A percentile compares a stretch with the other conserved stretches of the same genome.
phyloP scores from a whole-genome alignment of 208 protist genomes.

The Wallacemonas sp. region DNA sequence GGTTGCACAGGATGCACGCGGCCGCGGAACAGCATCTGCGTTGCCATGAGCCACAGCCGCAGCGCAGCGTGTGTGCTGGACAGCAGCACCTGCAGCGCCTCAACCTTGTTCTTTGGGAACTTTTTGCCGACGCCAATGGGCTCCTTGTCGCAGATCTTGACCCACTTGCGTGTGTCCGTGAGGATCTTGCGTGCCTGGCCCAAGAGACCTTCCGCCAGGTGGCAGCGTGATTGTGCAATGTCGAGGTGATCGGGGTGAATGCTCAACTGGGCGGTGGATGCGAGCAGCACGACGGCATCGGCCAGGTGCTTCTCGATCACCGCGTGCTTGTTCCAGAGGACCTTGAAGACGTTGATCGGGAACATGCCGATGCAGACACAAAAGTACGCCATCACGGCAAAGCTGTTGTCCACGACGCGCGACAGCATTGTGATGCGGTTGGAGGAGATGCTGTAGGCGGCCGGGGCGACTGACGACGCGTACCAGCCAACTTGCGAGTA shows the following conservation, averaged over 20 bases:
- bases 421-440: slow-evolving; percentile 20
- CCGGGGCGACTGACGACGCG: slow-evolving; percentile 17
- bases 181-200: slow-evolving; percentile 2
- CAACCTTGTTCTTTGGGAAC: slow-evolving; percentile 14
- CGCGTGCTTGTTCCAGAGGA: slow-evolving; percentile 35
- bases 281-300: slow-evolving; percentile 22
- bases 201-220: slow-evolving; percentile 2
- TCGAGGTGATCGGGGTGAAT: slow-evolving; percentile 12
- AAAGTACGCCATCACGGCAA: slow-evolving; percentile 42
- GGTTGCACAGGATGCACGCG: slow-evolving; percentile 24
- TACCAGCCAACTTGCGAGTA: slow-evolving; percentile 31
- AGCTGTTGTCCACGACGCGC: slow-evolving; percentile 29
- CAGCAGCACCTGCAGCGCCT: slow-evolving; percentile 13
- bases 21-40: slow-evolving; percentile 43
- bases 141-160: slow-evolving; percentile 14
- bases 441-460: slow-evolving; percentile 14
- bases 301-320: slow-evolving; percentile 21
- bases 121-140: slow-evolving; percentile 4
- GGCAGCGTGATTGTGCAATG: slow-evolving; percentile 3
- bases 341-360: slow-evolving; percentile 33
- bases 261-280: slow-evolving; percentile 13
- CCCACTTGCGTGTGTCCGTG: slow-evolving; percentile 13
- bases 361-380: slow-evolving; percentile 35
- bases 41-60: slow-evolving; percentile 47
- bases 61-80: slow-evolving; percentile 25